Conservation (phyloP, 768 basidiomycete genomes). For the Psilocybe sp. region DNA sequence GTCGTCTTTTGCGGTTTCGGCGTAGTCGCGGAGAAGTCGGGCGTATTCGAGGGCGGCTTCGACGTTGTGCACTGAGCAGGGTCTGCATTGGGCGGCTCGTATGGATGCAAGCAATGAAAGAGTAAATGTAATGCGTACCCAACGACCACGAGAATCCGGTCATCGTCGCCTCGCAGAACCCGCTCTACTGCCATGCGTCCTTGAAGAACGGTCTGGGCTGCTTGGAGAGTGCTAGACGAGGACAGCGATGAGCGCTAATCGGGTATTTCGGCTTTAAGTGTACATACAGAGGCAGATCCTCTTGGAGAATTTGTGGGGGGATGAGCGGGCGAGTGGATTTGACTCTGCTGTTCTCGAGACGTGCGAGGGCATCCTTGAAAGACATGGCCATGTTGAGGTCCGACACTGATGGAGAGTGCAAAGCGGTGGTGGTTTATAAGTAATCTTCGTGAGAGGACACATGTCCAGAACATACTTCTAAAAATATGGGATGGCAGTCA, state of each 20-base stretch:
- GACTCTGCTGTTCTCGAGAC: slow-evolving; percentile 86
- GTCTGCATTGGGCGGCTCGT: slow-evolving; percentile 40
- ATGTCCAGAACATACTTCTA: slow-evolving; percentile 1
- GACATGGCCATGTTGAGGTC: slow-evolving; percentile 66
- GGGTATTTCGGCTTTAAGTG: neutral
- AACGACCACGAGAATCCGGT: slow-evolving; percentile 89
- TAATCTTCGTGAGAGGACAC: slow-evolving; percentile 10
- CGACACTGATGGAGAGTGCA: slow-evolving; percentile 30
- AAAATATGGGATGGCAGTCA: neutral
- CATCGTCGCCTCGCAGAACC: slow-evolving; percentile 83
- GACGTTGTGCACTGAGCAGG: slow-evolving; percentile 93
- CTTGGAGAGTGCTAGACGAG: slow-evolving; percentile 58
- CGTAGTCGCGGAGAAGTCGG: slow-evolving; percentile 71
- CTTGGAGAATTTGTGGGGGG: slow-evolving; percentile 91
- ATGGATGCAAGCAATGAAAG: neutral
- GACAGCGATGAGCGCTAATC: neutral
- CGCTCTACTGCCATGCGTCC: slow-evolving; percentile 78
- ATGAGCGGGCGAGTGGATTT: slow-evolving; percentile 86
- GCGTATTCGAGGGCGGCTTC: slow-evolving; percentile 89
- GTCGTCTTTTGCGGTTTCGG: slow-evolving; percentile 77
- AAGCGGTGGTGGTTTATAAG: slow-evolving; percentile 11
- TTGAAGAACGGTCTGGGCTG: slow-evolving; percentile 87
- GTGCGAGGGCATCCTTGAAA: slow-evolving; percentile 74
- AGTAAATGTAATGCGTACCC: slow-evolving; percentile 47
- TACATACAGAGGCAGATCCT: slow-evolving; percentile 83